Percentiles rank a stretch among this genome's conserved stretches.
Conservation (phyloP, 2,329 filamentous ascomycete genomes). For the Metarhizium humberi region DNA sequence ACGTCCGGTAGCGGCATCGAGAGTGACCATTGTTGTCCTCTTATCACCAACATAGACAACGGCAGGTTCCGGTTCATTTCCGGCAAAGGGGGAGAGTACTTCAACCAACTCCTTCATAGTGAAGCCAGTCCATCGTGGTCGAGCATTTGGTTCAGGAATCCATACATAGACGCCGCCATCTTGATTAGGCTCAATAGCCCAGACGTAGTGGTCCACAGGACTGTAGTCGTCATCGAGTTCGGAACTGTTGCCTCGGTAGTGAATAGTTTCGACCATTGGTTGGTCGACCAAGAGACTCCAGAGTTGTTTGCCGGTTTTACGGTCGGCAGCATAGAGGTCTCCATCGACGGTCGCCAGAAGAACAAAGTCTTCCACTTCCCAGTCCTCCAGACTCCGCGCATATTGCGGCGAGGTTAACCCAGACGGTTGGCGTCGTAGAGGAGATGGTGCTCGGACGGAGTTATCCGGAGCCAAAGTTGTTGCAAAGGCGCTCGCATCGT, state of each 20-base stretch:
- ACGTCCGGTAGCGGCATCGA: constrained; percentile 77
- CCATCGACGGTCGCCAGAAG: constrained; percentile 99
- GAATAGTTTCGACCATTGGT: constrained; percentile 84
- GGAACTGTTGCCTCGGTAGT: constrained; percentile 64
- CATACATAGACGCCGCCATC: constrained; percentile 85
- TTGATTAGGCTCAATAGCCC: constrained; percentile 87
- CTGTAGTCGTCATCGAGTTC: constrained; percentile 48
- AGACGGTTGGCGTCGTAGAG: constrained; percentile 54
- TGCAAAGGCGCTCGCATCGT: constrained; percentile 81
- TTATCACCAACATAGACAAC: constrained; percentile 89
- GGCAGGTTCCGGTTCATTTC: constrained; percentile 53
- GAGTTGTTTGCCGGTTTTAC: constrained; percentile 71
- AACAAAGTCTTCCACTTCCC: constrained; percentile 99
- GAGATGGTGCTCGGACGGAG: constrained; percentile 85
- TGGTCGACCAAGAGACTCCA: constrained; percentile 81
- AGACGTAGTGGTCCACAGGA: constrained; percentile 76
- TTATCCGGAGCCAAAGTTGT: constrained; percentile 94
- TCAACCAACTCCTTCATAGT: constrained; percentile 86
- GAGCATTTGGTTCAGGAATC: constrained; percentile 51
- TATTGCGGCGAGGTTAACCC: constrained; percentile 72
- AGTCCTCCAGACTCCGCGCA: constrained; percentile 97
- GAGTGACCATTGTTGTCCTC: constrained; percentile 78
- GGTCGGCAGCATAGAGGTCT: constrained; percentile 83
- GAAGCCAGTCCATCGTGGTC: constrained; percentile 57
- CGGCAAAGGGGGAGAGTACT: constrained; percentile 66